Base-by-base conservation (phyloP, 2,329 filamentous ascomycete species). In the Arthrobotrys sinensis region DNA sequence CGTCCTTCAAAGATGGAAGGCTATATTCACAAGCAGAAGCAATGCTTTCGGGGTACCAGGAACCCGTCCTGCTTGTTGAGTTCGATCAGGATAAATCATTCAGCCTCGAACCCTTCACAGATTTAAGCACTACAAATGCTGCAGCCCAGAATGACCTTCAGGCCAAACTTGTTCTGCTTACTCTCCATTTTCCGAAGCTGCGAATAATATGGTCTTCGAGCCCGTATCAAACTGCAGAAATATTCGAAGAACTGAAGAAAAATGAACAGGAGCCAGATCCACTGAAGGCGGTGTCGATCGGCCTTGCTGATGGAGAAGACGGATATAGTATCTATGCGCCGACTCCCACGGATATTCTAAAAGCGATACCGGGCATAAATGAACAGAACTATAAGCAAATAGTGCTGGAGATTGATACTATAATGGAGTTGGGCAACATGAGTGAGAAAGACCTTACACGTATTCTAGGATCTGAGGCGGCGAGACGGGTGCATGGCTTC, bases 41-140 rank as follows among this genome's bases (percentile, higher is more conserved):
- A 57, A 98, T 99, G 95, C 91, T 96, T 76, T 90, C 93, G 83
- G 91, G 98, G 85, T 99, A 99, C 88, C 92, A 92, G 82, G 90
- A 85, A 80, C 92, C 94, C 0, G 93, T 98, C 89, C 90, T 99
- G 5, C 89, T 99, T 52, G 98, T 99, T 82, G 96, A 99, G 84
- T 99, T 99, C 84, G 94, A 97, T 83, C 92, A 97, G 83, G 95
- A 97, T 86, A 97, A 97, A 84, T 95, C 93, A 3, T 99, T 99
- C 84, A 98, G 94, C 0, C 90, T 99, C 14, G 96, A 95, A 82
- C 83, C 55, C 81, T 84, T 32, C 82, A 83, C 70, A 82, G 85
- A 57, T 85, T 84, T 80, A 82, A 86, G 77, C 84, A 84, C 21
- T 83, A 70, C 43, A 85, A 86, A 79, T 84, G 86, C 46, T 85